Base-by-base conservation (phyloP, 768 basidiomycete species). In the Mycena olivaceomarginata region DNA sequence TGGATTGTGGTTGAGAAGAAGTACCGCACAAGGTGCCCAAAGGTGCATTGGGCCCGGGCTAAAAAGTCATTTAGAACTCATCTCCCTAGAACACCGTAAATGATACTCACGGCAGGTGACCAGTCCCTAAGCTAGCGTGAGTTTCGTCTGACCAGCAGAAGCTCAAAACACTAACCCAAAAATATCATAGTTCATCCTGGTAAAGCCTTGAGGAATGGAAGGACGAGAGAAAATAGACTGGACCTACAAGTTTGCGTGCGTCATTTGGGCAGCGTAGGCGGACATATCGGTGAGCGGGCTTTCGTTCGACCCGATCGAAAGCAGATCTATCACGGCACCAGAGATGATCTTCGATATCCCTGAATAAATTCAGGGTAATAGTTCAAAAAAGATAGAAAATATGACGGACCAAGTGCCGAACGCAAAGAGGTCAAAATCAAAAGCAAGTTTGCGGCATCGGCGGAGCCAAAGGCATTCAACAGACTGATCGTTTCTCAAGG, bases 11-110 rank as follows among this genome's bases (percentile, higher is more conserved):
- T 74, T 92, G 92, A 20, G 84, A 82, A 22, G 92, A 93, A 46
- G 90, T 91, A 22, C 90, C 87, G 82, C 94, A 95, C 0, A 87
- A 87, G 82, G 95, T 87, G 5, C 87, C 89, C 15, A 95, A 89
- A 3, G 94, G 95, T 10, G 95, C 94, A 82, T 95, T 95, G 2
- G 95, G 92, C 5, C 95, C 95, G 2, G 94, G 95, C 56, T 88
- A 11, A 70, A 31, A 31, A 31, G 31, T 31, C 31, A 31, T 4
- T 31, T 31, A 31, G 31, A 31, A 31, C 31, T 31, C 31, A 81
- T 87, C 1, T 40, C 18, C 18, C 13, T 31, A 70, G 57, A 1
- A n/a, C 45, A 7, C 31, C 40, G n/a, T 20, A 5, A 12, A 1
- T 4, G 53, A 41, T 71, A 22, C 31, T 31, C 31, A 31, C 31